These are phyloP conservation scores for Tolypocladium album DNA, from an alignment of 2,329 filamentous ascomycete species.

Conservation along the genomic window DNA sequence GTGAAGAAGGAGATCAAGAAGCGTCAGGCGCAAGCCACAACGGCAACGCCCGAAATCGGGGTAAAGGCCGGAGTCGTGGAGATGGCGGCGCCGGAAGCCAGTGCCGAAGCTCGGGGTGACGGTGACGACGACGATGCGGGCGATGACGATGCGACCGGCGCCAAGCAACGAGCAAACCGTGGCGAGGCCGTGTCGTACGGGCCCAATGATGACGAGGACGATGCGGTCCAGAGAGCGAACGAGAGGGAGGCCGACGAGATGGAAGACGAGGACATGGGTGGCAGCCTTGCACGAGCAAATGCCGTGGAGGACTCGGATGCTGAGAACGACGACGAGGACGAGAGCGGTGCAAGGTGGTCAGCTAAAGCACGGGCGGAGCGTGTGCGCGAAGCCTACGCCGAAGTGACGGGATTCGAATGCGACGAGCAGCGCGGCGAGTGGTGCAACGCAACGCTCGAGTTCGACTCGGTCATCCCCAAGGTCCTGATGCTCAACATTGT, in stretches of 20 bases:
- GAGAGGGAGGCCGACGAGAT: constrained; percentile 18
- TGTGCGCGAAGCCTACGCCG: constrained; percentile 50
- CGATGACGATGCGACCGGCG: constrained; percentile 66
- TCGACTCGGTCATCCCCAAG: constrained; percentile 72
- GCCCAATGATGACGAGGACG: constrained; percentile 85
- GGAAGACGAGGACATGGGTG: constrained; percentile 40
- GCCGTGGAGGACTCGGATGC: constrained; percentile 22
- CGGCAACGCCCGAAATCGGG: constrained; percentile 66
- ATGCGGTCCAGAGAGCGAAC: constrained; percentile 53
- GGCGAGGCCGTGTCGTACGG: constrained; percentile 80
- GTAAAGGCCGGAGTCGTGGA: constrained; percentile 42
- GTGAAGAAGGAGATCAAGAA: constrained; percentile 77
- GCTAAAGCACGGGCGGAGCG: constrained; percentile 47
- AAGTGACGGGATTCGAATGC: constrained; percentile 70
- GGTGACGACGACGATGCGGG: constrained; percentile 62
- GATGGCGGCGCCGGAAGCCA: constrained; percentile 25
- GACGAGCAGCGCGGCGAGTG: constrained; percentile 62
- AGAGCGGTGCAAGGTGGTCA: constrained; percentile 25
- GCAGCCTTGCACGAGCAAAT: constrained; percentile 28
- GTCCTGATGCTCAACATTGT: constrained; percentile 87
- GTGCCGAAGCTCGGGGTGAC: constrained; percentile 28
- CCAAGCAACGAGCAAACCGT: constrained; percentile 66
- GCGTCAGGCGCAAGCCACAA: constrained; percentile 53
- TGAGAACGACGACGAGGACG: constrained; percentile 23
- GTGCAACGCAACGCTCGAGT: constrained; percentile 77